Evolutionary conservation across 2,329 filamentous ascomycete genomes (phyloP).

Genomic region (Aureobasidium sp.): DNA sequence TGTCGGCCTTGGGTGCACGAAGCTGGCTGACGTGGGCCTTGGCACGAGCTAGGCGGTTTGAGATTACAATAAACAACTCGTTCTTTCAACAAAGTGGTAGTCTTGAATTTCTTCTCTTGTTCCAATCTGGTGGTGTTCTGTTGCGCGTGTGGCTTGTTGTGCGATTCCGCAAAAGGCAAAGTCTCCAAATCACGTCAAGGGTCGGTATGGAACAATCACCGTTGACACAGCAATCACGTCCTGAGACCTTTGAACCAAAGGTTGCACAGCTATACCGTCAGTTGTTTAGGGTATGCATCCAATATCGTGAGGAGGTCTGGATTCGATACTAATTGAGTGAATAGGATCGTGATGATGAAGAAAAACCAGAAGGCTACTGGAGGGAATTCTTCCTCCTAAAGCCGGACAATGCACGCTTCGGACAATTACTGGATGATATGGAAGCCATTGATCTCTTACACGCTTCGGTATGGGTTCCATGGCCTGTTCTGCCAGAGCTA

Average conservation of each 20-base stretch:
- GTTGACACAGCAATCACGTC: conserved; percentile 82
- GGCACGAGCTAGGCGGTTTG: conserved; percentile 10
- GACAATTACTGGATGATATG: conserved; percentile 59
- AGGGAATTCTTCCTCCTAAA: conserved; percentile 85
- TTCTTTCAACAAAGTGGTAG: neutral
- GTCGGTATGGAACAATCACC: conserved; percentile 74
- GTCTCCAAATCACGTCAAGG: neutral
- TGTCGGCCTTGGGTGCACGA: neutral
- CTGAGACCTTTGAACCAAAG: conserved; percentile 88
- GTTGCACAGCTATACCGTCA: conserved; percentile 82
- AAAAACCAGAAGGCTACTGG: conserved; percentile 88
- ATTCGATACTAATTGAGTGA: neutral
- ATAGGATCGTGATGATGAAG: conserved; percentile 53
- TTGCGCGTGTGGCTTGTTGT: neutral
- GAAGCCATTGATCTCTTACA: conserved; percentile 66
- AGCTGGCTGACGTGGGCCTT: conserved; percentile 8
- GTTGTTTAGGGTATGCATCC: conserved; percentile 53
- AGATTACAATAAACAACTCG: conserved; percentile 10
- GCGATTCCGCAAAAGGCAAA: neutral
- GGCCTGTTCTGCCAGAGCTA: neutral
- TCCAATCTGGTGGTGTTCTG: neutral
- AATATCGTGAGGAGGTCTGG: neutral
- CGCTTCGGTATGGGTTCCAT: conserved; percentile 49
- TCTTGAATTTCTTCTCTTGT: neutral
- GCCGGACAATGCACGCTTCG: conserved; percentile 63